Evolutionary conservation across 352 stramenopile genomes (phyloP), one percentile per base, ranked within the genome.

Genomic region (Phytophthora ramorum): DNA sequence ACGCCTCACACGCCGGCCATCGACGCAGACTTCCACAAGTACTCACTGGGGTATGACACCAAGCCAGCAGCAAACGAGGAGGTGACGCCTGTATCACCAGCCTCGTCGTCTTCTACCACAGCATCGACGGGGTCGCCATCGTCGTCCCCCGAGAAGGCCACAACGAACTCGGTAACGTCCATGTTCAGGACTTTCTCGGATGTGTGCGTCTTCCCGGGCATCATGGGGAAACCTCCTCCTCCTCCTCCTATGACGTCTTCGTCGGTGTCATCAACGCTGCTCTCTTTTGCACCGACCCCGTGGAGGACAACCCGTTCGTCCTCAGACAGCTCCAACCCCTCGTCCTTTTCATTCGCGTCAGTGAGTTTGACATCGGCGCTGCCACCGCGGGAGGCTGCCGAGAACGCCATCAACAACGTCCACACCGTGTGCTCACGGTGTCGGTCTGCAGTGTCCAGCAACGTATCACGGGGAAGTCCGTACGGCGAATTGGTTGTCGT

Each of bases 401-500:
- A 79, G 40, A 69, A 73, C 34, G 72, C 79, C 9, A 75, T 73
- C n/a, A 78, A 73, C 19, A 91, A 93, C 35, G 68, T 91, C 14
- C 76, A 91, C 38, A 76, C 72, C 43, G 61, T 86, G 13, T 76
- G 66, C 43, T 52, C 66, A 44, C 53, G 63, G 7, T 56, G 30
- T 43, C 68, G 58, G 60, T 64, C 14, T 13, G 64, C 14, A 20
- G 54, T 58, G 4, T 62, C 54, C 48, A 76, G 34, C 45, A 50
- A 71, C 1, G 70, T 85, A 7, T 60, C 73, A 26, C 75, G 59
- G 38, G 79, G 79, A 14, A 83, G 66, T 62, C 76, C 79, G 24
- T 93, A 90, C 48, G 85, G 85, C 8, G 82, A 93, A 41, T 53
- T 93, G 43, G 54, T 93, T 13, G 69, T 93, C 12, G 81, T 85